A percentile compares a stretch with the other conserved stretches of the same genome.
These are phyloP conservation scores for Neocucurbitaria cava DNA, from an alignment of 2,329 filamentous ascomycete genomes.

Conservation along the genomic window DNA sequence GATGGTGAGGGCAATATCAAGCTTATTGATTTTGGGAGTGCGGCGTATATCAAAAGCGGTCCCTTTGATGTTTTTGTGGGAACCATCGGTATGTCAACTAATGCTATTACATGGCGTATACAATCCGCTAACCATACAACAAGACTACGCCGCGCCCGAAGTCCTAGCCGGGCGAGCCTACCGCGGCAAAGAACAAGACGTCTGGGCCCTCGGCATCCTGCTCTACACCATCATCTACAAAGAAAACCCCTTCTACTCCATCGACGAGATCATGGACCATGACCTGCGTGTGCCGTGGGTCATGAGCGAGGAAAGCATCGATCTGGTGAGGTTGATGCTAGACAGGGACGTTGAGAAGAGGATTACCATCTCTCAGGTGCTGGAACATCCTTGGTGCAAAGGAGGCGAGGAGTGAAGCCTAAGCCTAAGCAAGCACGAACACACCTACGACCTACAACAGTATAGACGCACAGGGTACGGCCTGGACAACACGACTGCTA, in stretches of 20 bases:
- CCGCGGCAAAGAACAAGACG: conserved; percentile 94
- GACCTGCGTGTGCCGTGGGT: conserved; percentile 89
- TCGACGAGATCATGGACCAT: conserved; percentile 98
- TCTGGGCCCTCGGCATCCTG: conserved; percentile 96
- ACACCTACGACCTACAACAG: too few relatives aligned
- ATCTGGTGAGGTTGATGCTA: conserved; percentile 90
- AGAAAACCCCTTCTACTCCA: conserved; percentile 98
- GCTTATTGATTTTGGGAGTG: conserved; percentile 96
- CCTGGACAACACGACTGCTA: not conserved
- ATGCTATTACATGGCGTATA: not conserved
- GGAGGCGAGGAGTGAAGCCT: conserved; percentile 8
- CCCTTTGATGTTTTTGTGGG: conserved; percentile 99
- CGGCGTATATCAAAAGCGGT: conserved; percentile 96
- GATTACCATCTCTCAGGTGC: conserved; percentile 84
- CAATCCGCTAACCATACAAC: conserved; percentile 10
- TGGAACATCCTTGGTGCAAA: conserved; percentile 84
- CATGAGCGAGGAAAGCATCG: conserved; percentile 89
- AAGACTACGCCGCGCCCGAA: conserved; percentile 99
- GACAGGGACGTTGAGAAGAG: conserved; percentile 84
- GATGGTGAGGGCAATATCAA: conserved; percentile 96
- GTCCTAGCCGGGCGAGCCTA: conserved; percentile 92
- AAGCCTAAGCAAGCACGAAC: not conserved
- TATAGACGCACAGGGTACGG: not conserved
- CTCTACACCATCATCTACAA: conserved; percentile 99
- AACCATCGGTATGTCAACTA: conserved; percentile 78